Conservation (phyloP, 2,329 filamentous ascomycete species). For the Alternaria longipes region DNA sequence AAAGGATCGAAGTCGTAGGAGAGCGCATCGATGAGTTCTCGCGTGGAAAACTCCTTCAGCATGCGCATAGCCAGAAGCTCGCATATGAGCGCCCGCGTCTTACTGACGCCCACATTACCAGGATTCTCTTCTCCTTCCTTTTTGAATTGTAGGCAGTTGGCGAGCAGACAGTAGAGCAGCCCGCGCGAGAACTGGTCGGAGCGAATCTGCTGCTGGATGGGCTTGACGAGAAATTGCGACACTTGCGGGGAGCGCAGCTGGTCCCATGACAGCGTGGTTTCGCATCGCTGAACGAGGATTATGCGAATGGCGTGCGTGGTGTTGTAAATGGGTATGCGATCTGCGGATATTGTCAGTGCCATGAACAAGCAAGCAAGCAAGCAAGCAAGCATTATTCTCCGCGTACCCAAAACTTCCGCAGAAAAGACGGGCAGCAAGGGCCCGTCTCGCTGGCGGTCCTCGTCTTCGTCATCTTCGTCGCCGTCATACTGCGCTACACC, state of each 20-base stretch:
- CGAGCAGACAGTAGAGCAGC: slow-evolving; percentile 88
- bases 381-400: slow-evolving; percentile 17
- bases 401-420: slow-evolving; percentile 49
- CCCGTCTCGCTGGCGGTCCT: slow-evolving; percentile 41
- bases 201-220: slow-evolving; percentile 89
- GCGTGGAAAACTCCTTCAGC: slow-evolving; percentile 86
- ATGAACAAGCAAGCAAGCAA: slow-evolving; percentile 35
- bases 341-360: slow-evolving; percentile 58
- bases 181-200: slow-evolving; percentile 84
- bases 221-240: slow-evolving; percentile 94
- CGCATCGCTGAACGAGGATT: slow-evolving; percentile 82
- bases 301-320: slow-evolving; percentile 90
- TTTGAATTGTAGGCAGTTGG: slow-evolving; percentile 90
- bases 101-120: slow-evolving; percentile 83
- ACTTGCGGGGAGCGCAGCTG: slow-evolving; percentile 95
- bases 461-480: slow-evolving; percentile 38
- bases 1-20: slow-evolving; percentile 96
- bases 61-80: slow-evolving; percentile 90
- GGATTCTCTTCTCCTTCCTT: slow-evolving; percentile 86
- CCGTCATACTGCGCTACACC: slow-evolving; percentile 37
- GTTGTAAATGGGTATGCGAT: slow-evolving; percentile 86
- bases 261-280: slow-evolving; percentile 93
- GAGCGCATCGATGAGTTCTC: slow-evolving; percentile 91
- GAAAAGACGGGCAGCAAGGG: slow-evolving; percentile 54
- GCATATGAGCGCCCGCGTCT: slow-evolving; percentile 86